phyloP scores from a whole-genome alignment of 257 asterid species.

The Fraxinus pennsylvanica region DNA sequence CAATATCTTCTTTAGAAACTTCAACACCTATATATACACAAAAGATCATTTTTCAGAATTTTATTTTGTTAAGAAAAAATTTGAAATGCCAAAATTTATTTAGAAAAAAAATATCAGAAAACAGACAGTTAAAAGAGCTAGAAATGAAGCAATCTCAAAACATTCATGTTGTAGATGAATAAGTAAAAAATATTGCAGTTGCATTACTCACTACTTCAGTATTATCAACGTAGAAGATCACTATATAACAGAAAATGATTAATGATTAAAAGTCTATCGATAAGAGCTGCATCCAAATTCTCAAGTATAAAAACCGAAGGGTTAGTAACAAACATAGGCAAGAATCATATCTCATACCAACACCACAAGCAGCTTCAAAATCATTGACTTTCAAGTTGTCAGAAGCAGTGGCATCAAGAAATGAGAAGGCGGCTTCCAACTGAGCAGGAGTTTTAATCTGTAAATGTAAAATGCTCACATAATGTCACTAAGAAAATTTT shows the following conservation, averaged over 20 bases:
- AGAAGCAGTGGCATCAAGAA: constrained; percentile 55
- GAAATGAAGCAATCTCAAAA: not conserved
- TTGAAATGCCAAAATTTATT: not conserved
- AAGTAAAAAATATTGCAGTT: not conserved
- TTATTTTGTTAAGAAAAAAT: not conserved
- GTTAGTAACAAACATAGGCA: not conserved
- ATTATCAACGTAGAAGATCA: not conserved
- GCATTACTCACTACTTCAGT: not conserved
- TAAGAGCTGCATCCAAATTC: not conserved
- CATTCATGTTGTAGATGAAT: too few species aligned
- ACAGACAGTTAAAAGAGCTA: not conserved
- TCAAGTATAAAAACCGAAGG: not conserved
- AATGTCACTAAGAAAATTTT: not conserved
- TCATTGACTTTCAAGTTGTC: constrained; percentile 51
- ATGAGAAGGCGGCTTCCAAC: constrained; percentile 76
- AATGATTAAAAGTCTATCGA: not conserved
- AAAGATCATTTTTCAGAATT: constrained; percentile 15
- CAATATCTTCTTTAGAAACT: constrained; percentile 69
- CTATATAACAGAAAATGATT: not conserved
- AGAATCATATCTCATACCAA: constrained; percentile 51
- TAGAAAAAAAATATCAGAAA: not conserved
- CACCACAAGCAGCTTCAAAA: constrained; percentile 86
- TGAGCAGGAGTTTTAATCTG: constrained; percentile 81
- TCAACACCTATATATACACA: constrained; percentile 62
- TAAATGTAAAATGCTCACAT: not conserved